A percentile compares a stretch with the other conserved stretches of the same genome.
Conservation (phyloP, 352 stramenopile genomes). For the Thalassiosira hispida region DNA sequence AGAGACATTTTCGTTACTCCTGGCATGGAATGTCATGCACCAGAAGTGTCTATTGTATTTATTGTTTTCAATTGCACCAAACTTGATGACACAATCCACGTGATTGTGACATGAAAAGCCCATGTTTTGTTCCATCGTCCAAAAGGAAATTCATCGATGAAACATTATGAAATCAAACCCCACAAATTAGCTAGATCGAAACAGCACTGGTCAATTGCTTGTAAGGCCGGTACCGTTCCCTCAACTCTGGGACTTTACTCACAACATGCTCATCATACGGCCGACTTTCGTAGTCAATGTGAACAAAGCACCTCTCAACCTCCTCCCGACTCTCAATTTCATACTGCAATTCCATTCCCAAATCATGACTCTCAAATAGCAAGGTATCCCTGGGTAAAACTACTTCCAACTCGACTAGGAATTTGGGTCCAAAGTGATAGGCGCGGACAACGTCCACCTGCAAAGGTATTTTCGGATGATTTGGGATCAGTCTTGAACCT, state of each 20-base stretch:
- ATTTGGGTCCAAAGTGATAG: conserved; percentile 98
- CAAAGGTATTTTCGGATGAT: conserved; percentile 63
- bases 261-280: conserved; percentile 85
- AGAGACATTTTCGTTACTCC: no score
- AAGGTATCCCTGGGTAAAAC: conserved; percentile 91
- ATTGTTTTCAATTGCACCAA: no score
- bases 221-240: conserved; percentile 68
- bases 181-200: conserved; percentile 21
- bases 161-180: not conserved
- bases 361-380: conserved; percentile 94
- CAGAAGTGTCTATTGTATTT: no score
- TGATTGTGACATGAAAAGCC: no score
- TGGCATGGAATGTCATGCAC: no score
- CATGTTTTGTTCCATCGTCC: no score
- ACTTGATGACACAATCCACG: no score
- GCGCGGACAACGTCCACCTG: conserved; percentile 89
- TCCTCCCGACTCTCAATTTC: conserved; percentile 94
- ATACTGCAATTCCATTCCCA: conserved; percentile 95
- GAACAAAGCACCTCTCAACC: conserved; percentile 97
- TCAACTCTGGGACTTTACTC: conserved; percentile 80
- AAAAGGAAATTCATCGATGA: no score
- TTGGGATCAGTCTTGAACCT: conserved; percentile 24
- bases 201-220: conserved; percentile 39
- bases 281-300: conserved; percentile 93
- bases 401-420: conserved; percentile 94